These are phyloP conservation scores for Collybiopsis luxurians DNA, from an alignment of 768 basidiomycete genomes.

Conservation along the genomic window DNA sequence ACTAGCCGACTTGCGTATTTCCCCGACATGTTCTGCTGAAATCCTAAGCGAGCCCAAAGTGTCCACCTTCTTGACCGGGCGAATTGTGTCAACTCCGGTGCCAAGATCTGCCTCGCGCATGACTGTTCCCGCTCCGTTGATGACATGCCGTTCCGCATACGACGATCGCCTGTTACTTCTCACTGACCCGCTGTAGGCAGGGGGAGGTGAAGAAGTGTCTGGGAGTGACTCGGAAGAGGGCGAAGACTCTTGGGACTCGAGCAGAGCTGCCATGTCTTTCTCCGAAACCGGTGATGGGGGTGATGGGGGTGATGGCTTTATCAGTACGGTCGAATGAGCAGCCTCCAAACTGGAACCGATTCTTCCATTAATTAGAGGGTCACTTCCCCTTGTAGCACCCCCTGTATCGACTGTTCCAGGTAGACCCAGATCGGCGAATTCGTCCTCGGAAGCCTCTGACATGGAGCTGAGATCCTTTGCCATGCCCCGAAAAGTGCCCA, in stretches of 20 bases:
- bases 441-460: conserved; percentile 54
- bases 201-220: conserved; percentile 66
- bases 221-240: conserved; percentile 29
- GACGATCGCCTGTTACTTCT: conserved; percentile 67
- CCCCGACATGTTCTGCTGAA: conserved; percentile 82
- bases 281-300: conserved; percentile 37
- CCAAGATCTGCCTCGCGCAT: conserved; percentile 83
- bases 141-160: conserved; percentile 70
- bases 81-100: conserved; percentile 84
- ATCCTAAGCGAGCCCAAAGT: conserved; percentile 69
- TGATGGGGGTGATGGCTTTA: conserved; percentile 38
- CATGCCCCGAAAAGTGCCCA: conserved; percentile 77
- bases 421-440: conserved; percentile 46
- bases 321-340: conserved; percentile 70
- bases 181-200: conserved; percentile 71
- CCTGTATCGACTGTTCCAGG: conserved; percentile 58
- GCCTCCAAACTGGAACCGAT: conserved; percentile 54
- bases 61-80: conserved; percentile 92
- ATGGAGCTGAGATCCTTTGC: conserved; percentile 57
- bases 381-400: conserved; percentile 65
- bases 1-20: conserved; percentile 47
- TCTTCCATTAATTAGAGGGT: conserved; percentile 35
- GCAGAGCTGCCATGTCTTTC: conserved; percentile 38
- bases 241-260: conserved; percentile 32
- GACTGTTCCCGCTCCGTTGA: conserved; percentile 65